These are phyloP conservation scores for Zygotorulaspora chibaensis DNA, from an alignment of 805 yeast species.

Conservation along the genomic window DNA sequence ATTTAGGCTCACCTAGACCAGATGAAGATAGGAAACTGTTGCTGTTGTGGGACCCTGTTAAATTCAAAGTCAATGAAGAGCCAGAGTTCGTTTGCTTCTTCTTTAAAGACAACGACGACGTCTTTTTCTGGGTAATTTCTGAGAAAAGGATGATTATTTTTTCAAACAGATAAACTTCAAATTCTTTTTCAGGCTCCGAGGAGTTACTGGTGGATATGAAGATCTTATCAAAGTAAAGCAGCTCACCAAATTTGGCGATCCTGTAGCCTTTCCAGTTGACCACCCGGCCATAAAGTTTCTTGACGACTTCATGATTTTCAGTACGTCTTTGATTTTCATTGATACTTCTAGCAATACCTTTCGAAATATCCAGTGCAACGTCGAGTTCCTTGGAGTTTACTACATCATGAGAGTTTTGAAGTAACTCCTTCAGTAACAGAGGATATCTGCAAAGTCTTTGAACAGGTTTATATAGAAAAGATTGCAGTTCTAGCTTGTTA, in stretches of 20 bases:
- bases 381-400: conserved; percentile 61
- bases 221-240: conserved; percentile 69
- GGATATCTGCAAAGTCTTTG: conserved; percentile 97
- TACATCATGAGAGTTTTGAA: conserved; percentile 55
- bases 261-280: conserved; percentile 91
- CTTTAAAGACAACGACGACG: conserved; percentile 42
- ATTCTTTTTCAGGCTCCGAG: conserved; percentile 73
- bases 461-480: conserved; percentile 87
- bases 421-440: conserved; percentile 65
- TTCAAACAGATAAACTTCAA: conserved; percentile 86
- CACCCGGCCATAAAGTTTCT: conserved; percentile 68
- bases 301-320: conserved; percentile 72
- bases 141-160: conserved; percentile 59
- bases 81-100: conserved; percentile 32
- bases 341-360: conserved; percentile 78
- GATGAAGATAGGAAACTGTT: conserved; percentile 9
- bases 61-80: conserved; percentile 12
- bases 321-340: conserved; percentile 92
- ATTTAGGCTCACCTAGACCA: conserved; percentile 33
- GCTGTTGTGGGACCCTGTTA: conserved; percentile 13
- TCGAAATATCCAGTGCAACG: conserved; percentile 67
- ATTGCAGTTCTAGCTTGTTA: conserved; percentile 84
- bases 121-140: conserved; percentile 49
- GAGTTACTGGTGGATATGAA: conserved; percentile 40
- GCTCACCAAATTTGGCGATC: conserved; percentile 74